phyloP scores from a whole-genome alignment of 495 filamentous ascomycete genomes.

The Usnea hakonensis region DNA sequence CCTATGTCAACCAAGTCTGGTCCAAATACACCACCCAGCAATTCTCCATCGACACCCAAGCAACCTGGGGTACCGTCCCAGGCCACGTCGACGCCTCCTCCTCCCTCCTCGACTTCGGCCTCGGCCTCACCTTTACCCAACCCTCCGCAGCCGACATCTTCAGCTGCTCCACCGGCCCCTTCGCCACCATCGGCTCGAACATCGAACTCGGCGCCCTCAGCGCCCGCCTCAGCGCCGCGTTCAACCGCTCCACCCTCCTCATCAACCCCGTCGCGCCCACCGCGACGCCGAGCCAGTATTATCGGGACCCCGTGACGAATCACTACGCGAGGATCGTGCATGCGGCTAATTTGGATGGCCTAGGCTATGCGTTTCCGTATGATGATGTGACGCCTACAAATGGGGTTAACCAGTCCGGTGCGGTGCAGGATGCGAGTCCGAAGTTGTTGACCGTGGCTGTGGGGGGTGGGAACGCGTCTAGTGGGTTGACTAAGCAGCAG shows the following conservation, averaged over 20 bases:
- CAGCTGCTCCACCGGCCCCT: constrained; percentile 60
- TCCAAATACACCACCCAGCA: constrained; percentile 42
- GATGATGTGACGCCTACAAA: constrained; percentile 60
- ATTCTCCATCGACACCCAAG: constrained; percentile 59
- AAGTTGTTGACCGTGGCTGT: constrained; percentile 52
- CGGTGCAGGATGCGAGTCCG: constrained; percentile 51
- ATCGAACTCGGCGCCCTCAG: constrained; percentile 49
- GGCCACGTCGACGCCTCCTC: constrained; percentile 41
- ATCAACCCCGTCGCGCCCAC: constrained; percentile 50
- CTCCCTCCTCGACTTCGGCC: no score
- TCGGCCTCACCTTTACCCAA: no score
- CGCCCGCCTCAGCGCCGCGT: constrained; percentile 59
- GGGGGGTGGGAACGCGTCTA: constrained; percentile 41
- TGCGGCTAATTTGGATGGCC: constrained; percentile 48
- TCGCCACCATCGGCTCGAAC: constrained; percentile 42
- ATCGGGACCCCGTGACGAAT: constrained; percentile 52
- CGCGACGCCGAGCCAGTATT: constrained; percentile 42
- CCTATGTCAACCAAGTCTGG: constrained; percentile 60
- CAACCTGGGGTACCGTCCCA: constrained; percentile 39
- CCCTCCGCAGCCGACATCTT: constrained; percentile 60
- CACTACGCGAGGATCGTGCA: constrained; percentile 68
- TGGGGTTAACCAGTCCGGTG: constrained; percentile 54
- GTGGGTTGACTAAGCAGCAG: not conserved
- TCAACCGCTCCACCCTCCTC: constrained; percentile 61
- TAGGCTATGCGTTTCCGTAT: constrained; percentile 74